These are phyloP conservation scores for Symbiotaphrina buchneri DNA, from an alignment of 495 filamentous ascomycete species.

Conservation along the genomic window DNA sequence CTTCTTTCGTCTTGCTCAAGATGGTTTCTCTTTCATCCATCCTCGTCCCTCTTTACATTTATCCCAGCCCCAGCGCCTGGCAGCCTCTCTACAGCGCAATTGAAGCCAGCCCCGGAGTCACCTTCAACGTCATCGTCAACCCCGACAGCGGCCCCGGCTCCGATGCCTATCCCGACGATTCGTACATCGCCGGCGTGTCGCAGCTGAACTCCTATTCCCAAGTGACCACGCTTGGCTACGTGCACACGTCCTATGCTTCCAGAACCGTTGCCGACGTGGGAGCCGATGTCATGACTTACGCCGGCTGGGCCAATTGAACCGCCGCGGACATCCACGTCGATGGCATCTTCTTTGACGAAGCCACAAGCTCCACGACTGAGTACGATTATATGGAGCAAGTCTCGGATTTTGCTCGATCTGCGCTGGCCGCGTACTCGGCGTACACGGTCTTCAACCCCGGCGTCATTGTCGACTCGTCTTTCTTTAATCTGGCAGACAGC, in stretches of 20 bases:
- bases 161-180: constrained; percentile 19
- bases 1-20: too few relatives aligned
- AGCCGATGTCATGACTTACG: constrained; percentile 23
- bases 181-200: constrained; percentile 25
- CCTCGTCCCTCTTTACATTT: constrained; percentile 32
- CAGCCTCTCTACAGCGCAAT: constrained; percentile 22
- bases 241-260: constrained; percentile 24
- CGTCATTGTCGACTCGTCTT: too few relatives aligned
- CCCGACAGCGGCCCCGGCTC: constrained; percentile 29
- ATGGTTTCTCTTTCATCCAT: too few relatives aligned
- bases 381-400: too few relatives aligned
- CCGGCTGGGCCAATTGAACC: constrained; percentile 18
- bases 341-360: constrained; percentile 12
- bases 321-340: constrained; percentile 12
- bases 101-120: constrained; percentile 15
- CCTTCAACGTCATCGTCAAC: constrained; percentile 31
- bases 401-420: too few relatives aligned
- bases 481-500: too few relatives aligned
- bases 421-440: too few relatives aligned
- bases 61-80: constrained; percentile 26
- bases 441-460: too few relatives aligned
- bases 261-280: constrained; percentile 17
- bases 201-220: constrained; percentile 20
- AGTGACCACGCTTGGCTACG: constrained; percentile 29
- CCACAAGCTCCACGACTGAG: too few relatives aligned